These are phyloP conservation scores for Penicillium nucicola DNA, from an alignment of 495 filamentous ascomycete genomes.

Conservation along the genomic window DNA sequence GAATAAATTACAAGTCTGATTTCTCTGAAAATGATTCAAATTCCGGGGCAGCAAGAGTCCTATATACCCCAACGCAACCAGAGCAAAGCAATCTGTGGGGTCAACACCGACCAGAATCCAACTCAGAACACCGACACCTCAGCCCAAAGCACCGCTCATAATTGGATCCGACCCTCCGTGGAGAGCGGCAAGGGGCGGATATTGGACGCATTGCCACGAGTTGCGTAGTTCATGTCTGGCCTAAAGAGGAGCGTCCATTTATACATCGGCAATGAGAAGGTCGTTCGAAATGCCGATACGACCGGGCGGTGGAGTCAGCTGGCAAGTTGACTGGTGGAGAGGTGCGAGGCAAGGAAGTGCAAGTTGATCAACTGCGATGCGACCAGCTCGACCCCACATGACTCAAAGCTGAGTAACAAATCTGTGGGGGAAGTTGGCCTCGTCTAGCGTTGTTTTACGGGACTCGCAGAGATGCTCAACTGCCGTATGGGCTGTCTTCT, in stretches of 20 bases:
- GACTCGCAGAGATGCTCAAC: neutral
- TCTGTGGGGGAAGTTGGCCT: slow-evolving; percentile 2
- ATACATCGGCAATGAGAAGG: slow-evolving; percentile 16
- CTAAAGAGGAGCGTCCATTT: neutral
- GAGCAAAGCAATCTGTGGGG: slow-evolving; percentile 6
- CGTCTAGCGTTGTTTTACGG: neutral
- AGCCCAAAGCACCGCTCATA: neutral
- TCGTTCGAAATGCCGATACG: slow-evolving; percentile 17
- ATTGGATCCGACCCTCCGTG: neutral
- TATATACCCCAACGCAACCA: slow-evolving; percentile 8
- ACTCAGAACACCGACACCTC: no score
- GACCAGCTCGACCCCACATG: slow-evolving; percentile 45
- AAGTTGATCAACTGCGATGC: no score
- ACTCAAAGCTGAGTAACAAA: slow-evolving; percentile 36
- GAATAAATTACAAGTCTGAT: neutral
- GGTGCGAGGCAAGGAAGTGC: neutral
- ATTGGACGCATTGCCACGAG: slow-evolving; percentile 1
- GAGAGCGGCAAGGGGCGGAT: neutral
- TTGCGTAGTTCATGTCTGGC: neutral
- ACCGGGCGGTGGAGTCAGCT: slow-evolving; percentile 14
- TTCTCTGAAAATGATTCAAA: neutral
- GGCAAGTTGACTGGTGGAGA: slow-evolving; percentile 14
- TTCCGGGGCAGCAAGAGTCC: neutral
- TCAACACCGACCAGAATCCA: neutral
- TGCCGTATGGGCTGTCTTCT: neutral